Evolutionary conservation across 176 grass and related monocot species (phyloP), one percentile per base, ranked within the genome.

Genomic region (Zizania latifolia): DNA sequence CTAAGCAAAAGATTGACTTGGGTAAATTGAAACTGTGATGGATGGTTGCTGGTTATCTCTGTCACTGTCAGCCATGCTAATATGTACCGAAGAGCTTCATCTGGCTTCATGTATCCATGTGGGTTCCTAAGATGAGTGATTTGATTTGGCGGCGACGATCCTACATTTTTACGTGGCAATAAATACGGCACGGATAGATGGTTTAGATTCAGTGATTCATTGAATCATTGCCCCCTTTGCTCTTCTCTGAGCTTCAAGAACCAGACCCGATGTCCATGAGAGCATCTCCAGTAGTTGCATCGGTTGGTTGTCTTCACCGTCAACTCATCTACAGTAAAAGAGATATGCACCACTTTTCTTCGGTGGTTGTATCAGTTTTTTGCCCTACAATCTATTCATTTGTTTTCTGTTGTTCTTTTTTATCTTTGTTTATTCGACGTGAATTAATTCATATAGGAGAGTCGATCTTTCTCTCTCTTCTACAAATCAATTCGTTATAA

Each of bases 1-100:
- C 95, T 9, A 82, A 84, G 75, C 78, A 86, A 72, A 99, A 89
- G 91, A 81, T 99, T 30, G 87, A 99, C 80, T 50, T 94, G 46
- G 80, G 89, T 11, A 99, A 90, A 61, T 35, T 99, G 79, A 99
- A 99, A 82, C 78, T 99, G 58, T 94, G 76, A 84, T 60, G 29
- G 27, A 36, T 69, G 40, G 30, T 79, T 68, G 15, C 51, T 50
- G 2, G 31, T 61, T 39, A 54, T 67, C 35, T 33, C 38, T 12
- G 45, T 21, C 19, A 1, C 41, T 15, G 26, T 19, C 15, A 1
- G 54, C 22, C n/a, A 51, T 37, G 50, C 10, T n/a, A 29, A 14
- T 76, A 22, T 13, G 16, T 30, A 50, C 23, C 4, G 50, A 23
- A 22, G 27, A 71, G 12, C 37, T 35, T 70, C 65, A 32, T 35